These are phyloP conservation scores for Kurtzmaniella quercitrusa DNA, from an alignment of 1,139 yeast species.

Conservation along the genomic window DNA sequence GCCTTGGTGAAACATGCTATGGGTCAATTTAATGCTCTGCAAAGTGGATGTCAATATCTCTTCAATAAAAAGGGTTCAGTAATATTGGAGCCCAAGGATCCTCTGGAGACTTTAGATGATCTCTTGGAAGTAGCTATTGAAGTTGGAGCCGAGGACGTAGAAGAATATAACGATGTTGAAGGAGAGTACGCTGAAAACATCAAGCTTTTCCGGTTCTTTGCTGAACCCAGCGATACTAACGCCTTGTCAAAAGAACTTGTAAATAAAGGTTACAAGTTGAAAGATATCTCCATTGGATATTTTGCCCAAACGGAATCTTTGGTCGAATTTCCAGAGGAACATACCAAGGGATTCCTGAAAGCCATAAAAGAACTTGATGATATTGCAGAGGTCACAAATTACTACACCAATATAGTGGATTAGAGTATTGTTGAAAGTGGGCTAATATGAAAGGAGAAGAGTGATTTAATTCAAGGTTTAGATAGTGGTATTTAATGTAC, in stretches of 20 bases:
- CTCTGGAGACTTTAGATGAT: constrained; percentile 48
- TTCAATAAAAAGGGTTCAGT: constrained; percentile 77
- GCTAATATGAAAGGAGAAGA: constrained; percentile 14
- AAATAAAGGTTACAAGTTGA: constrained; percentile 51
- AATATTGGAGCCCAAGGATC: constrained; percentile 40
- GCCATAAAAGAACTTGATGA: constrained; percentile 63
- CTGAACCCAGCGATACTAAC: constrained; percentile 63
- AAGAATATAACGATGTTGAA: constrained; percentile 40
- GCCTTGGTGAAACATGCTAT: constrained; percentile 73
- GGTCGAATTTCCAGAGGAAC: constrained; percentile 52
- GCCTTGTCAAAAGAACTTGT: constrained; percentile 57
- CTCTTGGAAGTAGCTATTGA: constrained; percentile 74
- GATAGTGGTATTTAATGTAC: too few species aligned
- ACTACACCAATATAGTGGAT: constrained; percentile 50
- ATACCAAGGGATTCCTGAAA: constrained; percentile 49
- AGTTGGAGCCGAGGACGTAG: constrained; percentile 80
- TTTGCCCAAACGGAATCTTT: constrained; percentile 59
- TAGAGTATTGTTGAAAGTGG: too few species aligned
- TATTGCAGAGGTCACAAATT: constrained; percentile 75
- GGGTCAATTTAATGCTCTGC: constrained; percentile 62
- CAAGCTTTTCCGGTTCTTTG: constrained; percentile 34
- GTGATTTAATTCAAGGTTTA: too few species aligned
- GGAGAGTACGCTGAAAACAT: constrained; percentile 34
- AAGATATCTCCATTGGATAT: constrained; percentile 68
- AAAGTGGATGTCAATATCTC: constrained; percentile 74